Evolutionary conservation across 768 basidiomycete genomes (phyloP).

Genomic region (Sporobolomyces roseus): DNA sequence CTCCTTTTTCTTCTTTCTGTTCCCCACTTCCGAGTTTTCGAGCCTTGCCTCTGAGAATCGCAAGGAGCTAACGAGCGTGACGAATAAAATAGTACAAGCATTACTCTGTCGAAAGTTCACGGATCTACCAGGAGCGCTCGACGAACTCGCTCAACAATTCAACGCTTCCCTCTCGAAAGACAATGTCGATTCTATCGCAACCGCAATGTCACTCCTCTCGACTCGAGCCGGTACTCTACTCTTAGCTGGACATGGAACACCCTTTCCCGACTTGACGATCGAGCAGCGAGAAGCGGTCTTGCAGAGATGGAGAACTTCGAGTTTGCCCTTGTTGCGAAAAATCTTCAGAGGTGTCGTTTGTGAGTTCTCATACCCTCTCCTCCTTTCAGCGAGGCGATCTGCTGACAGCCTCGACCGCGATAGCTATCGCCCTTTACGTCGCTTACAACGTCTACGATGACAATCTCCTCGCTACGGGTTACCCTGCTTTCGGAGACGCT

Average conservation of each 20-base stretch:
- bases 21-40: not conserved
- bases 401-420: not conserved
- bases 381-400: not conserved
- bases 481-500: constrained; percentile 24
- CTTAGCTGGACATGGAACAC: constrained; percentile 21
- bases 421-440: constrained; percentile 23
- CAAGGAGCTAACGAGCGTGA: not conserved
- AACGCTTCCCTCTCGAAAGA: constrained; percentile 8
- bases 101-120: constrained; percentile 12
- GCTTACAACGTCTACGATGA: constrained; percentile 28
- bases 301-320: constrained; percentile 23
- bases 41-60: no score
- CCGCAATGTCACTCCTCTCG: constrained; percentile 23
- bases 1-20: no score
- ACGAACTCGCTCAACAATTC: constrained; percentile 23
- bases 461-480: constrained; percentile 18
- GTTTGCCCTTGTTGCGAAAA: constrained; percentile 25
- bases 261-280: constrained; percentile 19
- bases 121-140: constrained; percentile 23
- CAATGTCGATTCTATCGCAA: constrained; percentile 18
- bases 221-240: constrained; percentile 36
- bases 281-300: constrained; percentile 30
- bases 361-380: not conserved
- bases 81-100: not conserved
- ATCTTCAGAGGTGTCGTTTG: constrained; percentile 26